Evolutionary conservation across 306 rosid genomes (phyloP).

Genomic region (Herpetospermum pedunculosum): DNA sequence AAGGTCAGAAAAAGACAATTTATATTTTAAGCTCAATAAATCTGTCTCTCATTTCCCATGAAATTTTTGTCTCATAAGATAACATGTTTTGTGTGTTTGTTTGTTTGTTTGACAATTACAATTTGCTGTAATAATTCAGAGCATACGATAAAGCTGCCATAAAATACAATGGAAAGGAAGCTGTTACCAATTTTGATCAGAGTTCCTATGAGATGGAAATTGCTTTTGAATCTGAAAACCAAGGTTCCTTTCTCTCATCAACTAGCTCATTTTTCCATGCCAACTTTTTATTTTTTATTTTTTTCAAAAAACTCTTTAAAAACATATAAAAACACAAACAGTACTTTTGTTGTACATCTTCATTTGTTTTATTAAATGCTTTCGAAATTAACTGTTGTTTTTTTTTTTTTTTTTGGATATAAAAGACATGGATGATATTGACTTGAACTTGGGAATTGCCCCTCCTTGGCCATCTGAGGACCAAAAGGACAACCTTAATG

Average conservation of each 20-base stretch:
- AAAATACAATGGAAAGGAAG: constrained; percentile 74
- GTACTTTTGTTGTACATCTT: background rate
- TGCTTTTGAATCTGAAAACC: constrained; percentile 31
- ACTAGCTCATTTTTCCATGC: background rate
- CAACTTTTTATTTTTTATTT: background rate
- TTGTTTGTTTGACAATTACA: background rate
- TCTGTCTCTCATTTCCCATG: background rate
- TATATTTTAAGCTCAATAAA: constrained; percentile 7
- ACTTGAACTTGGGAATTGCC: constrained; percentile 73
- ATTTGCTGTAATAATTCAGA: constrained; percentile 25
- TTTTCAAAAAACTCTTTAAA: background rate
- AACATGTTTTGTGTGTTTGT: background rate
- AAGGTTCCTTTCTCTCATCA: constrained; percentile 27
- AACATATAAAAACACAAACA: background rate
- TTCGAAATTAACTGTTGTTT: background rate
- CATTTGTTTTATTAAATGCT: background rate
- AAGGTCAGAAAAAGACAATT: constrained; percentile 38
- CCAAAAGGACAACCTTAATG: constrained; percentile 22
- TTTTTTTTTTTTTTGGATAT: background rate
- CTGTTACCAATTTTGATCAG: constrained; percentile 74
- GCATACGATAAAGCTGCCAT: constrained; percentile 94
- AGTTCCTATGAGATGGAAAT: constrained; percentile 42
- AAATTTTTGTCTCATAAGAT: background rate
- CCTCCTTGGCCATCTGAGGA: constrained; percentile 38
- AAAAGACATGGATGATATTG: constrained; percentile 31